These are phyloP conservation scores for Oryza brachyantha DNA, from an alignment of 176 grass and related monocot species.

Conservation along the genomic window DNA sequence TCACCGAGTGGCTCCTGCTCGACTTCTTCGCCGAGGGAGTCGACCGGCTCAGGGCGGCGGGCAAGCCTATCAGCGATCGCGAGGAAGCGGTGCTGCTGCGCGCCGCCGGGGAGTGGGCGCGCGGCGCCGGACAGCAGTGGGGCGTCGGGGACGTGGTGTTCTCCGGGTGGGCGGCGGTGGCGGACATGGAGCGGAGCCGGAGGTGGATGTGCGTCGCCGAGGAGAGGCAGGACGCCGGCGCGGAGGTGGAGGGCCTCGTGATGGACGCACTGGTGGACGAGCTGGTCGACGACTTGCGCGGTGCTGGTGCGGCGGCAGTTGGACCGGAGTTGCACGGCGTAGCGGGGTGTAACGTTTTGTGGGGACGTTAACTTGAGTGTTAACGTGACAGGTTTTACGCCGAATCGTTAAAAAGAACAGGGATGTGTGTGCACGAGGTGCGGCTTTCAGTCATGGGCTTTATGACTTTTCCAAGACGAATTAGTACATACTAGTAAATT, in stretches of 20 bases:
- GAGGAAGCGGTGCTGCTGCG: neutral
- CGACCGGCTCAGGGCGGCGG: neutral
- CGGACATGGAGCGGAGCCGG: slow-evolving; percentile 52
- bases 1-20: slow-evolving; percentile 47
- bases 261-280: slow-evolving; percentile 26
- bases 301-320: neutral
- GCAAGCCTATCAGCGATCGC: neutral
- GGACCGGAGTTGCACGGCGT: neutral
- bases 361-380: slow-evolving; percentile 10
- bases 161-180: slow-evolving; percentile 38
- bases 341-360: neutral
- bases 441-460: neutral
- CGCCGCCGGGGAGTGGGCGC: slow-evolving; percentile 42
- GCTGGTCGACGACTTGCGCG: slow-evolving; percentile 5
- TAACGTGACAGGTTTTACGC: slow-evolving; percentile 18
- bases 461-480: neutral
- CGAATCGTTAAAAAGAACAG: neutral
- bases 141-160: slow-evolving; percentile 36
- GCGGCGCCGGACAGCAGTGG: slow-evolving; percentile 32
- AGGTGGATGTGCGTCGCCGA: slow-evolving; percentile 37
- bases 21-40: slow-evolving; percentile 67
- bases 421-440: neutral
- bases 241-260: neutral
- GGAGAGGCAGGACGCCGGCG: slow-evolving; percentile 25
- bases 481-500: neutral